These are phyloP conservation scores for Fusarium sp. DNA, from an alignment of 2,329 filamentous ascomycete genomes.

Conservation along the genomic window DNA sequence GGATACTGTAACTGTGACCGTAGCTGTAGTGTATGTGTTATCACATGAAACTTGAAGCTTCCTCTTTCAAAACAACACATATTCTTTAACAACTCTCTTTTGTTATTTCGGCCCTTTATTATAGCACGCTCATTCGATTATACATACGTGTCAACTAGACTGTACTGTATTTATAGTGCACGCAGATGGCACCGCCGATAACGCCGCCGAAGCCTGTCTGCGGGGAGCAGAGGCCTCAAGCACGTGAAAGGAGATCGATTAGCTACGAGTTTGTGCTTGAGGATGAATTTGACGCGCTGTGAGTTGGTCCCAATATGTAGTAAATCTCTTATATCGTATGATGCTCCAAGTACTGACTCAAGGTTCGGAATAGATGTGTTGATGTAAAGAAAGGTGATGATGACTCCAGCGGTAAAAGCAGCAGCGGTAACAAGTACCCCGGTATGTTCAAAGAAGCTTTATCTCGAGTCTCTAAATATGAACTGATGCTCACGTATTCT, in stretches of 20 bases:
- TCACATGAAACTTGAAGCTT: slow-evolving; percentile 26
- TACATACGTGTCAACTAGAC: background rate
- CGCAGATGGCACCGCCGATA: slow-evolving; percentile 36
- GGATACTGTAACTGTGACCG: background rate
- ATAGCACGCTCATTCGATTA: slow-evolving; percentile 2
- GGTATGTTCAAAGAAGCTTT: slow-evolving; percentile 44
- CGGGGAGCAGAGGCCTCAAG: slow-evolving; percentile 35
- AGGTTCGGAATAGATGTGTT: slow-evolving; percentile 48
- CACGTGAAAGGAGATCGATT: slow-evolving; percentile 37
- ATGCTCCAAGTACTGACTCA: slow-evolving; percentile 1
- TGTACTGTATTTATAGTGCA: slow-evolving; percentile 1
- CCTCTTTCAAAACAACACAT: slow-evolving; percentile 17
- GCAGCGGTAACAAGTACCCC: slow-evolving; percentile 52
- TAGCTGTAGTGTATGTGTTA: slow-evolving; percentile 17
- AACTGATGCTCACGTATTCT: background rate
- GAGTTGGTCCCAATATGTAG: slow-evolving; percentile 43
- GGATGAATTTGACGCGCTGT: slow-evolving; percentile 69
- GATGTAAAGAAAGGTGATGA: slow-evolving; percentile 52
- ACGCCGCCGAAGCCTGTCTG: slow-evolving; percentile 34
- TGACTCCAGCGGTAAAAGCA: slow-evolving; percentile 30
- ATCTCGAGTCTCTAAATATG: background rate
- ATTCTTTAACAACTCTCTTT: slow-evolving; percentile 1
- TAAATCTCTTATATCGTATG: too few relatives aligned
- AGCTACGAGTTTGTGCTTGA: slow-evolving; percentile 57
- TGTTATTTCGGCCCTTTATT: background rate